Evolutionary conservation across 2,329 filamentous ascomycete genomes (phyloP).

Genomic region (Claviceps humidiphila): DNA sequence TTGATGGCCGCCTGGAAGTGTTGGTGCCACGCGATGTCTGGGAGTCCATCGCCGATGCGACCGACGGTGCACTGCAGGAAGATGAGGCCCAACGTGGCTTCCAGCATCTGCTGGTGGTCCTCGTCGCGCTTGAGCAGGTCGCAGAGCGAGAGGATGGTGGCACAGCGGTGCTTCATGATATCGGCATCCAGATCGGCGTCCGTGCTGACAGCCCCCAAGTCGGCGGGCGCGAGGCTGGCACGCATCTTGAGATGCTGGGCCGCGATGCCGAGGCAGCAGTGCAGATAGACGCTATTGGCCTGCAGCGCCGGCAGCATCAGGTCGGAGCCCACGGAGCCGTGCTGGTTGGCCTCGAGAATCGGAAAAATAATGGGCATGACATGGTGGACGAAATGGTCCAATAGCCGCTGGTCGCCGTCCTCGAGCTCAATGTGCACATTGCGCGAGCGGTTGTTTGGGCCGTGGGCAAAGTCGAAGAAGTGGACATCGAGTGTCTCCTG

Average conservation of each 20-base stretch:
- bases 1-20: slow-evolving; percentile 88
- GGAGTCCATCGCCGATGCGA: slow-evolving; percentile 67
- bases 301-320: slow-evolving; percentile 79
- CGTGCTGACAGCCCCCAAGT: slow-evolving; percentile 44
- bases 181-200: slow-evolving; percentile 72
- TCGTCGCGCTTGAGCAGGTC: slow-evolving; percentile 67
- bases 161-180: slow-evolving; percentile 83
- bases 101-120: slow-evolving; percentile 76
- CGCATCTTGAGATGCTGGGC: slow-evolving; percentile 83
- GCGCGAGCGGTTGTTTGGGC: slow-evolving; percentile 45
- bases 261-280: slow-evolving; percentile 88
- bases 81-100: slow-evolving; percentile 87
- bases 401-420: slow-evolving; percentile 71
- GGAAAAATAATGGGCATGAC: slow-evolving; percentile 86
- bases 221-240: slow-evolving; percentile 46
- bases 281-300: slow-evolving; percentile 83
- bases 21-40: slow-evolving; percentile 92
- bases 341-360: slow-evolving; percentile 79
- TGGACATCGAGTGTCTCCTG: slow-evolving; percentile 59
- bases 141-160: slow-evolving; percentile 76
- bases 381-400: slow-evolving; percentile 82
- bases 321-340: slow-evolving; percentile 66
- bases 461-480: slow-evolving; percentile 72
- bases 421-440: slow-evolving; percentile 71
- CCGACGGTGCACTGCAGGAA: slow-evolving; percentile 93